Conservation (phyloP, 179 eudicot genomes). For the Corrigiola litoralis region DNA sequence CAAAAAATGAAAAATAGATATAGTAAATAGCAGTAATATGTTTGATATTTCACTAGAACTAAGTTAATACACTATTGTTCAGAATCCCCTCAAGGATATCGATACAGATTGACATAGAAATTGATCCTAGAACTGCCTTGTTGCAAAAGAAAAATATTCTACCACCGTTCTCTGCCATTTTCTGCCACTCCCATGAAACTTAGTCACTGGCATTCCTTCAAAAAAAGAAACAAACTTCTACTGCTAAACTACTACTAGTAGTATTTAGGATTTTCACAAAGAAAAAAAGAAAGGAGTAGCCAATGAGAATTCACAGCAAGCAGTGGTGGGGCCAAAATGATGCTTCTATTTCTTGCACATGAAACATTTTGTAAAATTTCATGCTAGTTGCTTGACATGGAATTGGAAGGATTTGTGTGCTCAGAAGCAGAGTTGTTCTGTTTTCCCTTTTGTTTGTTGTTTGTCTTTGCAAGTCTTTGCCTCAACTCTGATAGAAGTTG, state of each 20-base stretch:
- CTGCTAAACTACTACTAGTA: neutral
- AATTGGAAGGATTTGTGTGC: constrained; percentile 21
- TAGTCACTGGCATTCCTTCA: neutral
- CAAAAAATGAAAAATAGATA: too few relatives aligned
- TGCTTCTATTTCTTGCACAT: constrained; percentile 10
- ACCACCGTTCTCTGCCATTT: neutral
- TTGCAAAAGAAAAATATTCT: neutral
- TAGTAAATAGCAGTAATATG: neutral
- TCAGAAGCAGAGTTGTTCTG: constrained; percentile 33
- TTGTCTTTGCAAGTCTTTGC: constrained; percentile 36
- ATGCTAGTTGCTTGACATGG: constrained; percentile 15
- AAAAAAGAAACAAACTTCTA: neutral
- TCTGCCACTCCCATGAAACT: neutral
- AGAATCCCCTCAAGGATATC: neutral
- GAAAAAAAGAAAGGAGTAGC: neutral
- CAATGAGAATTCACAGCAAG: too few relatives aligned
- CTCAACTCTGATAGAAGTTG: constrained; percentile 62
- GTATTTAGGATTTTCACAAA: neutral
- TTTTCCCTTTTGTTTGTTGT: constrained; percentile 22
- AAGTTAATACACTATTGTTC: constrained; percentile 15
- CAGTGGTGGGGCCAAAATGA: constrained; percentile 10
- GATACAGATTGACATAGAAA: neutral
- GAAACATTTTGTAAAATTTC: neutral
- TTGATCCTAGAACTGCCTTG: constrained; percentile 1
- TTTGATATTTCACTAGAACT: neutral